These are phyloP conservation scores for Trichoderma breve DNA, from an alignment of 2,329 filamentous ascomycete genomes.

Conservation along the genomic window DNA sequence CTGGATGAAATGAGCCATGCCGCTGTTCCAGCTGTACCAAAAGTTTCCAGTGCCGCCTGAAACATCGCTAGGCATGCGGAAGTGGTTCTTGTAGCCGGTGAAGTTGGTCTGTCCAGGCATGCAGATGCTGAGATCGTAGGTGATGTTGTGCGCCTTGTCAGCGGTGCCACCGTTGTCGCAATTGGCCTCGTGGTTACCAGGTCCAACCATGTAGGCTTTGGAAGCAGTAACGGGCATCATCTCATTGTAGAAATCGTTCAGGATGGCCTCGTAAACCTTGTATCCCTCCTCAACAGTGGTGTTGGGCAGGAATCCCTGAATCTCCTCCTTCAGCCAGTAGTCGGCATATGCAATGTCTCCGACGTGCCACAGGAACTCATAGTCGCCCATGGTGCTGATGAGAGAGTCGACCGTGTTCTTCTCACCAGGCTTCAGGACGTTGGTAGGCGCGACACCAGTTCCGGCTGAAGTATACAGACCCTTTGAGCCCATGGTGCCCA, in stretches of 20 bases:
- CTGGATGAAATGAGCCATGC: constrained; percentile 14
- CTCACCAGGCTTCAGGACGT: constrained; percentile 6
- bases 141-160: constrained; percentile 12
- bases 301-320: constrained; percentile 14
- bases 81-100: constrained; percentile 10
- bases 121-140: constrained; percentile 5
- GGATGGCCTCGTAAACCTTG: constrained; percentile 8
- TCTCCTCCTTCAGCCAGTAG: constrained; percentile 17
- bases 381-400: background rate
- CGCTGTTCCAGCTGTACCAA: constrained; percentile 16
- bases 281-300: constrained; percentile 13
- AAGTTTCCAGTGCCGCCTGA: constrained; percentile 4
- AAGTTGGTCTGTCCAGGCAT: constrained; percentile 16
- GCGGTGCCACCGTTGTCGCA: constrained; percentile 10
- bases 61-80: constrained; percentile 14
- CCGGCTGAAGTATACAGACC: background rate
- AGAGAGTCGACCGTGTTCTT: constrained; percentile 13
- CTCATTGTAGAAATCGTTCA: constrained; percentile 13
- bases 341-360: constrained; percentile 14
- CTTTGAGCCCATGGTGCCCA: constrained; percentile 10
- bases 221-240: constrained; percentile 11
- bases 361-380: constrained; percentile 11
- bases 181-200: constrained; percentile 12
- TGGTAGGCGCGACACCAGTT: background rate
- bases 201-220: constrained; percentile 8